These are phyloP conservation scores for Apiospora phragmitis DNA, from an alignment of 2,329 filamentous ascomycete species.

Conservation along the genomic window DNA sequence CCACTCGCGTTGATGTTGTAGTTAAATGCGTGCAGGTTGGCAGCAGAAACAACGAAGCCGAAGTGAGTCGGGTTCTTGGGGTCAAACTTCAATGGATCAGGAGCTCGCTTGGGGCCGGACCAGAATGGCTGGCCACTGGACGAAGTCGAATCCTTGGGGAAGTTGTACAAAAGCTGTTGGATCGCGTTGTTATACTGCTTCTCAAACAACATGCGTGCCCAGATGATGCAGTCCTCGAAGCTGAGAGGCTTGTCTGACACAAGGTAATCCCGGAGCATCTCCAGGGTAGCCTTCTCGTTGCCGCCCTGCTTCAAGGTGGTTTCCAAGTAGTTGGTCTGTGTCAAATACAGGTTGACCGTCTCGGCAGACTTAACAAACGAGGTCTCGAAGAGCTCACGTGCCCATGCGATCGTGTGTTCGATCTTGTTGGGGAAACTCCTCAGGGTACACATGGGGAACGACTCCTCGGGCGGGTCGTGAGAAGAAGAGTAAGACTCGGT, in stretches of 20 bases:
- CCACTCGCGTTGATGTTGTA: slow-evolving; percentile 91
- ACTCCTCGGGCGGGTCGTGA: slow-evolving; percentile 96
- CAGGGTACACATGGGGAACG: slow-evolving; percentile 98
- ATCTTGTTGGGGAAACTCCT: slow-evolving; percentile 98
- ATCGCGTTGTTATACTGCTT: slow-evolving; percentile 97
- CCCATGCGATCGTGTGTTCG: slow-evolving; percentile 98
- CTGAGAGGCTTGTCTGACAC: slow-evolving; percentile 88
- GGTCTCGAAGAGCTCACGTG: slow-evolving; percentile 91
- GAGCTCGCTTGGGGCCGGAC: slow-evolving; percentile 97
- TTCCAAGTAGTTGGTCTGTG: slow-evolving; percentile 87
- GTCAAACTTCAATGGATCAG: slow-evolving; percentile 88
- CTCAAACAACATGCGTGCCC: slow-evolving; percentile 93
- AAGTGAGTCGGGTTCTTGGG: slow-evolving; percentile 82
- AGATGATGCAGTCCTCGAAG: slow-evolving; percentile 95
- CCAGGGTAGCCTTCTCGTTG: slow-evolving; percentile 90
- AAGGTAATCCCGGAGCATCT: slow-evolving; percentile 86
- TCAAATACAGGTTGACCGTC: slow-evolving; percentile 90
- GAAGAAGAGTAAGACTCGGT: slow-evolving; percentile 98
- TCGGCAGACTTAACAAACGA: slow-evolving; percentile 93
- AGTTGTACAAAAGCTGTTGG: slow-evolving; percentile 93
- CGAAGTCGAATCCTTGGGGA: slow-evolving; percentile 90
- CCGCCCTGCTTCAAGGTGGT: slow-evolving; percentile 87
- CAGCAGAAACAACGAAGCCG: slow-evolving; percentile 82
- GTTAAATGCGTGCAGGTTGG: slow-evolving; percentile 95
- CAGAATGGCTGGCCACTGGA: slow-evolving; percentile 91